These are phyloP conservation scores for Lignosus rhinocerotis DNA, from an alignment of 1,284 basidiomycete genomes.

Conservation along the genomic window DNA sequence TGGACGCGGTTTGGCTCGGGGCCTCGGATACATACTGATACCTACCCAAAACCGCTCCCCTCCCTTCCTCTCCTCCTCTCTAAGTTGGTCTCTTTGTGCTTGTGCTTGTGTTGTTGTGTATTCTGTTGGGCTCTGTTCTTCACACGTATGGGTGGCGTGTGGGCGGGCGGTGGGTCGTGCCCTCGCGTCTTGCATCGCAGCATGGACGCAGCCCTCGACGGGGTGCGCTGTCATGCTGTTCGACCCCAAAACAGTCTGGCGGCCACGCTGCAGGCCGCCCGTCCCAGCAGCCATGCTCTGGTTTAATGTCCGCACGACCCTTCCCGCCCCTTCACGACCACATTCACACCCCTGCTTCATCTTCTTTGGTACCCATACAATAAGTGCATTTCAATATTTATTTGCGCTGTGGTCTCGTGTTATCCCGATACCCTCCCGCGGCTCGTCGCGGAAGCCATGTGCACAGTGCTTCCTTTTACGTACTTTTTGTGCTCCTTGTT, in stretches of 20 bases:
- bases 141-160: conserved; percentile 12
- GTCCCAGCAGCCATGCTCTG: neutral
- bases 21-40: conserved; percentile 15
- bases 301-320: conserved; percentile 16
- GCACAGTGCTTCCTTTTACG: conserved; percentile 1
- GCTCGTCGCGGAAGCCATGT: neutral
- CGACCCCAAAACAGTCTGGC: neutral
- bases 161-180: conserved; percentile 8
- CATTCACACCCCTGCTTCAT: neutral
- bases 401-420: conserved; percentile 13
- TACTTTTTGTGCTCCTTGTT: neutral
- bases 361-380: conserved; percentile 13
- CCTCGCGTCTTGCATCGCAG: conserved; percentile 1
- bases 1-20: neutral
- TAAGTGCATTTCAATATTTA: conserved; percentile 24
- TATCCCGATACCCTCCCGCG: conserved; percentile 4
- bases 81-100: conserved; percentile 3
- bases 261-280: conserved; percentile 1
- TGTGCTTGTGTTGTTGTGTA: conserved; percentile 12
- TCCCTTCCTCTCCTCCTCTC: neutral
- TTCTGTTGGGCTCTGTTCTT: conserved; percentile 14
- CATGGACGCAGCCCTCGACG: neutral
- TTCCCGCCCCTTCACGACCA: conserved; percentile 16
- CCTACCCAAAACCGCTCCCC: neutral
- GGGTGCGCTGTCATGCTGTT: neutral